Base-by-base conservation (phyloP, 2,329 filamentous ascomycete species). In the Septoria petroselini region DNA sequence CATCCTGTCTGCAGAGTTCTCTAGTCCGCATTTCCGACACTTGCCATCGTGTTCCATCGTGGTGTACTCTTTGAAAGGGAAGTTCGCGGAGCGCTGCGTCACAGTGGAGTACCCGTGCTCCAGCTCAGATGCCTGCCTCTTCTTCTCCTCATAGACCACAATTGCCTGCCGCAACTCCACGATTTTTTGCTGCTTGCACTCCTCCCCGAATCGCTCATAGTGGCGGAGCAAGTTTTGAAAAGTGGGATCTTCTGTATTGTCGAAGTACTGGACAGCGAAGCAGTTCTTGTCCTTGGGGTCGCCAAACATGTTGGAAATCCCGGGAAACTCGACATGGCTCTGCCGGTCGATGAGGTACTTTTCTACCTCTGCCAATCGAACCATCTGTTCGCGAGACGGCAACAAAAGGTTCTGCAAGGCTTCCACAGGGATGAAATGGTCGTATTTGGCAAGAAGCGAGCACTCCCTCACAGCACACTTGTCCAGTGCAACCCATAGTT, bases 341-440 rank as follows among this genome's bases (percentile, higher is more conserved):
- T 54, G 53, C 8, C 64, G 61, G 5, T 64, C 61, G 0, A 62
- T 43, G 1, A 85, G 61, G 50, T 84, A 75, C 0, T 14, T 37
- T 41, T 83, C 78, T 0, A 85, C 67, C 0, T 49, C 39, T 1
- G 72, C 68, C 0, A 85, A 68, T 0, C 78, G 74, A 0, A 55
- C 25, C 72, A 86, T 74, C 4, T 82, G 75, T 1, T 58, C 38
- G 1, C 67, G 55, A 0, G 63, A 65, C 0, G 74, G 65, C 0
- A 86, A 55, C 4, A 81, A 76, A 0, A 87, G 66, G 2, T 75
- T 68, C 55, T 85, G 74, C 1, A 87, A 65, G 0, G 77, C 59
- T 2, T 75, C 68, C 0, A 76, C 65, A 0, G 64, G 55, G 42
- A 87, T 78, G 0, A 70, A 66, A 0, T 81, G 79, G 12, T 76